A percentile compares a stretch with the other conserved stretches of the same genome.
phyloP scores from a whole-genome alignment of 371 early-diverging fungal species.

The Mucor plumbeus region DNA sequence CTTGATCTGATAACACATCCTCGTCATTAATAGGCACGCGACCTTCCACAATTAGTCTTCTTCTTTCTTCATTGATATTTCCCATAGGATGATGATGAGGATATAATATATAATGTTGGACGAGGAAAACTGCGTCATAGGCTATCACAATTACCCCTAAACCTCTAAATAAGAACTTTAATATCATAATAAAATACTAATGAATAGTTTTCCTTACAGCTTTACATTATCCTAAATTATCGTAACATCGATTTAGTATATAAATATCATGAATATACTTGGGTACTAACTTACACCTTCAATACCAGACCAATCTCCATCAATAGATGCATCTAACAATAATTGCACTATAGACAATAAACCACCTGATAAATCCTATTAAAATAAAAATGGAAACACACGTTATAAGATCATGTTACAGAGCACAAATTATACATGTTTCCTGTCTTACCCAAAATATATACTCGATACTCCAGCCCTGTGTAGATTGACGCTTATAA shows the following conservation, averaged over 20 bases:
- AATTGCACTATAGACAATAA: constrained; percentile 75
- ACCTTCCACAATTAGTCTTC: constrained; percentile 20
- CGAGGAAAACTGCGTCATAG: constrained; percentile 78
- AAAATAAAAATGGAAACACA: neutral
- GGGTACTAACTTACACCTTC: constrained; percentile 46
- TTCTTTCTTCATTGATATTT: constrained; percentile 17
- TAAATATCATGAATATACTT: neutral
- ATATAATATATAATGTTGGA: constrained; percentile 77
- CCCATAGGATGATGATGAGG: constrained; percentile 19
- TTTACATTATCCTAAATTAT: constrained; percentile 39
- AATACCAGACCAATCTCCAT: constrained; percentile 66
- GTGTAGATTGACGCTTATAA: constrained; percentile 73
- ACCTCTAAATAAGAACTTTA: constrained; percentile 35
- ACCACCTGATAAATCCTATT: constrained; percentile 81
- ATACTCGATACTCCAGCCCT: constrained; percentile 87
- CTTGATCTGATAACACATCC: neutral
- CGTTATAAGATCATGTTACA: constrained; percentile 5
- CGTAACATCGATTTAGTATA: neutral
- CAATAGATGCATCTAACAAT: constrained; percentile 69
- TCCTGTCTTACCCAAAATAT: constrained; percentile 60
- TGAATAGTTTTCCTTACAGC: constrained; percentile 31
- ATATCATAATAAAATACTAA: neutral
- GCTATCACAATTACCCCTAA: constrained; percentile 72
- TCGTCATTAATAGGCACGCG: constrained; percentile 15
- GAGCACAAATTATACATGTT: neutral